Evolutionary conservation across 2,329 filamentous ascomycete species (phyloP), one percentile per base, ranked within the genome.

Genomic region (Zymoseptoria pseudotritici): DNA sequence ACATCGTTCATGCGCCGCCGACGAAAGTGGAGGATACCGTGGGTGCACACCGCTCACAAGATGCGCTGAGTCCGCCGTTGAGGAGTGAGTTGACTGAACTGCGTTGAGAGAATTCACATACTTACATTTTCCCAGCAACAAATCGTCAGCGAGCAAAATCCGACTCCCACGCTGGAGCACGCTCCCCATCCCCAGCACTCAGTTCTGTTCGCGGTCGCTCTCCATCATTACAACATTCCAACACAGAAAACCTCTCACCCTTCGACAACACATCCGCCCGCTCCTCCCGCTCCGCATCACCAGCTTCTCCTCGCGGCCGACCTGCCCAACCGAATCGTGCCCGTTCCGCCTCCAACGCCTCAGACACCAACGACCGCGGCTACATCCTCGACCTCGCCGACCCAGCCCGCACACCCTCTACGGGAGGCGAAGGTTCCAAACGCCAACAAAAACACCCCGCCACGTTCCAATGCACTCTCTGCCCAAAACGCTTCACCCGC

Each of bases 361-460:
- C 79, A 57, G 79, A 79, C 5, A 81, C 79, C 10, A 80, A 82
- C 59, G 82, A 84, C 64, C 83, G 86, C 50, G 86, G 88, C 69
- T 88, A 96, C 70, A 94, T 96, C n/a, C 79, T 97, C 50, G 90
- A 92, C 62, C 82, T 97, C 17, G 93, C 91, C 10, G 91, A 97
- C 73, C 92, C 92, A 0, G 88, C 91, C 51, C 88, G 93, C 63
- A 88, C 91, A 58, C 86, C 84, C 22, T 82, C 83, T 4, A 82
- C 71, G 31, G 85, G 87, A 54, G 82, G 80, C 49, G 77, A 69
- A 36, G 36, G 36, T n/a, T 80, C 81, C 59, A 95, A 94, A 73
- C 86, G 94, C n/a, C 86, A 91, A 0, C 94, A 99, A 74, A 99
- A 99, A 72, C 94, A 99, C 68, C 94, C 94, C 0, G 94, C 94